These are phyloP conservation scores for Nannizzia gypsea DNA, from an alignment of 2,329 filamentous ascomycete genomes.

Conservation along the genomic window DNA sequence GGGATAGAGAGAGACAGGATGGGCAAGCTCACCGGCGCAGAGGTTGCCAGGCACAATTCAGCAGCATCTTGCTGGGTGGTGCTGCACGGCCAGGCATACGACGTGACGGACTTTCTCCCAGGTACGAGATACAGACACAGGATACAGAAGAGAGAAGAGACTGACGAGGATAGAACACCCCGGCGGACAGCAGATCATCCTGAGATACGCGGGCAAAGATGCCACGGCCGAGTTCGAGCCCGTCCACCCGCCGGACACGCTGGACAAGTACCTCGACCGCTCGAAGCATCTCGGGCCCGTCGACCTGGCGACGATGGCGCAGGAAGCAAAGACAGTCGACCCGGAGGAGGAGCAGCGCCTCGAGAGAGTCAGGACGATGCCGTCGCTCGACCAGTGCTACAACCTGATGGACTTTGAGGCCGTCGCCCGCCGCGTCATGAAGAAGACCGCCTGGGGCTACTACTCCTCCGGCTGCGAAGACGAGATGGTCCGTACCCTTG, in stretches of 20 bases:
- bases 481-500: constrained; percentile 55
- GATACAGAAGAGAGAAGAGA: not conserved
- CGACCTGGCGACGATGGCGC: constrained; percentile 68
- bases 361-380: constrained; percentile 63
- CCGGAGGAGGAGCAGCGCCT: constrained; percentile 64
- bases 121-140: constrained; percentile 33
- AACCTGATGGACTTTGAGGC: constrained; percentile 94
- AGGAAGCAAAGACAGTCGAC: constrained; percentile 53
- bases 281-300: constrained; percentile 83
- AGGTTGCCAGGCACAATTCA: constrained; percentile 63
- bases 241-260: constrained; percentile 77
- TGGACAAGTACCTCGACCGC: constrained; percentile 66
- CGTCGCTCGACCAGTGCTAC: constrained; percentile 74
- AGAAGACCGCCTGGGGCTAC: constrained; percentile 93
- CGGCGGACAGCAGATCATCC: constrained; percentile 80
- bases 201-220: constrained; percentile 94
- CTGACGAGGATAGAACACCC: constrained; percentile 55
- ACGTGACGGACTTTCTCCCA: constrained; percentile 80
- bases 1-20: not conserved
- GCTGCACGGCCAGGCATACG: constrained; percentile 75
- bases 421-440: constrained; percentile 82
- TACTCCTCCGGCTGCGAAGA: constrained; percentile 90
- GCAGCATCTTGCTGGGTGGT: constrained; percentile 86
- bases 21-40: constrained; percentile 37
- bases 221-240: constrained; percentile 86